Evolutionary conservation across 2,329 filamentous ascomycete species (phyloP), one percentile per base, ranked within the genome.

Genomic region (Arthroderma sp.): DNA sequence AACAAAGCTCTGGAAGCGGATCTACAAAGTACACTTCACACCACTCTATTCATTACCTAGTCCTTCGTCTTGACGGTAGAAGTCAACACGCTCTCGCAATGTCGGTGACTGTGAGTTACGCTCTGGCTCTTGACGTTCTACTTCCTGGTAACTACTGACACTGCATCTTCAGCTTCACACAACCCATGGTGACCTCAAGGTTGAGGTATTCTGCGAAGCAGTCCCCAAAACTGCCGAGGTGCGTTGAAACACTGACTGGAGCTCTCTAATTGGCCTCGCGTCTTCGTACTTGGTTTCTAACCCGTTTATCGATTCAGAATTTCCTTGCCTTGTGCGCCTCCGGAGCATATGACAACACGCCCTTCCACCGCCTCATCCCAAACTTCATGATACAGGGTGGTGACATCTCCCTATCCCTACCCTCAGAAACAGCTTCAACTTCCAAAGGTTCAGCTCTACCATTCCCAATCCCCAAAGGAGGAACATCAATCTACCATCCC

Each of bases 171-270:
- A 70, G 67, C 75, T 98, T 9, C 87, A 95, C 65, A 98, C 91
- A 41, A 85, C 80, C 42, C 75, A 83, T 43, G 91, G 91, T 60
- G 82, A 91, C 65, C 74, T 98, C 61, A 98, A 96, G 69, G 77
- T 96, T 56, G 91, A 96, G 65, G 72, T 98, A 53, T 96, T 95
- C 69, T 96, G 89, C 70, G 86, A 95, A 63, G 81, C 84, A 55
- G 86, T 94, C 30, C 91, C 91, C 50, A 88, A 89, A 63, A 94
- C 91, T 0, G 83, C 87, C 50, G 85, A 94, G 68, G 82, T 82
- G 15, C 15, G 15, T 22, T 22, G 15, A 22, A 22, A 22, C 15
- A 22, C 15, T 22, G 15, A 3, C 15, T 22, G 15, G 15, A 22
- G 15, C 15, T 22, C 15, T 22, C 15, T 22, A 22, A 22, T 22